These are phyloP conservation scores for Coemansia nantahalensis DNA, from an alignment of 192 early-diverging fungal genomes.

Conservation along the genomic window DNA sequence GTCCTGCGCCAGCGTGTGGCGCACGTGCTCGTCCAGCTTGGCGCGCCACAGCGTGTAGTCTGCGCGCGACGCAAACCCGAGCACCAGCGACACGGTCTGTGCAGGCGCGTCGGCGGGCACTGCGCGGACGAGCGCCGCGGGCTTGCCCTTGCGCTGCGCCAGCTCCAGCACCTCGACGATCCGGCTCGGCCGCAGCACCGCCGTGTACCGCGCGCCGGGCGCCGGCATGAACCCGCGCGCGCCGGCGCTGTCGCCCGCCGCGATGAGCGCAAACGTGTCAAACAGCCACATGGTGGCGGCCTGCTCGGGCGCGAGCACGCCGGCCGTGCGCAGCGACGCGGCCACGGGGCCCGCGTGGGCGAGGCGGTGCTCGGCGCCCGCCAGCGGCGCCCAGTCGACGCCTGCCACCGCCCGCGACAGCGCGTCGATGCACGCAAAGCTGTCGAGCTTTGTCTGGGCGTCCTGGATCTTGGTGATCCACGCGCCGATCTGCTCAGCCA, in stretches of 20 bases:
- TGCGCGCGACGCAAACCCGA: constrained; percentile 37
- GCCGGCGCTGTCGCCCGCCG: constrained; percentile 3
- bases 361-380: constrained; percentile 28
- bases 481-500: constrained; percentile 44
- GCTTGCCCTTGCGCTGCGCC: constrained; percentile 41
- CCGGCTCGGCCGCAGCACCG: constrained; percentile 31
- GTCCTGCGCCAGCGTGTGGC: constrained; percentile 24
- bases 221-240: constrained; percentile 15
- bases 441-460: constrained; percentile 39
- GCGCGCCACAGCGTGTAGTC: constrained; percentile 36
- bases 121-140: constrained; percentile 25
- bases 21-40: constrained; percentile 42
- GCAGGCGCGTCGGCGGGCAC: constrained; percentile 15
- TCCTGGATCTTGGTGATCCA: constrained; percentile 52
- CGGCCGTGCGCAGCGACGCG: constrained; percentile 9
- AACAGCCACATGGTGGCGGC: constrained; percentile 44
- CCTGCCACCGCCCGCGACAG: constrained; percentile 13
- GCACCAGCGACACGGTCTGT: constrained; percentile 26
- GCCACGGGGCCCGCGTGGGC: constrained; percentile 31
- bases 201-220: constrained; percentile 14
- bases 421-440: constrained; percentile 42
- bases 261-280: constrained; percentile 33
- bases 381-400: constrained; percentile 29
- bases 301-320: constrained; percentile 21
- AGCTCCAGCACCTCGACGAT: constrained; percentile 45